A percentile compares a stretch with the other conserved stretches of the same genome.
Conservation (phyloP, 192 early-diverging fungal species). For the Rhizophagus prolifer region DNA sequence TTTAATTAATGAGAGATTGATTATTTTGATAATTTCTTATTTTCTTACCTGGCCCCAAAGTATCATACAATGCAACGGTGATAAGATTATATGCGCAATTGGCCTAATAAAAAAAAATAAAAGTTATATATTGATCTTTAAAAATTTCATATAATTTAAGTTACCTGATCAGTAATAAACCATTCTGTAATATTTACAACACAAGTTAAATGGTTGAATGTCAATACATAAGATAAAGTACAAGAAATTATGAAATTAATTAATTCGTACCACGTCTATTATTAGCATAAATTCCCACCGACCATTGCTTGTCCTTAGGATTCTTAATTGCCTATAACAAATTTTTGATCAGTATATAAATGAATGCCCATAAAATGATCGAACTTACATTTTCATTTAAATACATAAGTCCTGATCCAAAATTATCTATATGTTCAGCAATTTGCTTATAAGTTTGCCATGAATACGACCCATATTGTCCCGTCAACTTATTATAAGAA, state of each 20-base stretch:
- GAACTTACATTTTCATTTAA: constrained; percentile 46
- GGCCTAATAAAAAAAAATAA: not conserved
- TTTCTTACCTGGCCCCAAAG: constrained; percentile 60
- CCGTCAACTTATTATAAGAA: constrained; percentile 54
- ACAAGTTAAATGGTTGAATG: not conserved
- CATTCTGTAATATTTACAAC: constrained; percentile 3
- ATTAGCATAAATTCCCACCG: constrained; percentile 65
- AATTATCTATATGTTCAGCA: constrained; percentile 55
- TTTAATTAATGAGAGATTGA: not conserved
- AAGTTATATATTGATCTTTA: not conserved
- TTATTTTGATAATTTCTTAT: not conserved
- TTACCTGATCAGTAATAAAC: constrained; percentile 30
- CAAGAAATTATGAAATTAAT: not conserved
- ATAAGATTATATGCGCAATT: constrained; percentile 59
- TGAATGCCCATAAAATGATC: constrained; percentile 6
- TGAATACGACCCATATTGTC: constrained; percentile 62
- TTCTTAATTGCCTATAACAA: constrained; percentile 33
- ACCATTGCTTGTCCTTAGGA: constrained; percentile 39
- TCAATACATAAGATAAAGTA: not conserved
- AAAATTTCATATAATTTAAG: not conserved
- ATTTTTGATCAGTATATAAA: not conserved
- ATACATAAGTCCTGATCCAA: constrained; percentile 71
- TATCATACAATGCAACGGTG: constrained; percentile 86
- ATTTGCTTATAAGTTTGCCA: constrained; percentile 74
- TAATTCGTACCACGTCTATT: constrained; percentile 58